Evolutionary conservation across 2,329 filamentous ascomycete species (phyloP).

Genomic region (Pseudocercospora pini-densiflorae): DNA sequence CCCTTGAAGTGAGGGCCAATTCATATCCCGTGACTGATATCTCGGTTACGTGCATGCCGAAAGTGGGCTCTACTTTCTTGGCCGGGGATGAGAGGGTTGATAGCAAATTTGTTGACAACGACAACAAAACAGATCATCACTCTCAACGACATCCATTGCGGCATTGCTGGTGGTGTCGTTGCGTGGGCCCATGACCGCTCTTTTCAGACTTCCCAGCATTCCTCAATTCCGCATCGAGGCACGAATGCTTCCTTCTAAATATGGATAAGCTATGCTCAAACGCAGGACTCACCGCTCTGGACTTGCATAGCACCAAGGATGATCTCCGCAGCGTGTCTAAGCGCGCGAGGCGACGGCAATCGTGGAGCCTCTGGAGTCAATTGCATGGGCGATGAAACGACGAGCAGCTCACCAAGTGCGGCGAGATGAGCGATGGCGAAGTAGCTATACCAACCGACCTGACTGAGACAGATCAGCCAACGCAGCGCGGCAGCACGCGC

Average conservation of each 20-base stretch:
- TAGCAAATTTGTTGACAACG: neutral
- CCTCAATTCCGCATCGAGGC: conserved; percentile 4
- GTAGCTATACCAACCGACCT: conserved; percentile 9
- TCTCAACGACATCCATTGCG: neutral
- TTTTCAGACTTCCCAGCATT: conserved; percentile 5
- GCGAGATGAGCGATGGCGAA: conserved; percentile 4
- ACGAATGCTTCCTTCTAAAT: neutral
- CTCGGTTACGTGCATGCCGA: neutral
- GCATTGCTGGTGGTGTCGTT: neutral
- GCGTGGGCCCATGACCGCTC: conserved; percentile 1
- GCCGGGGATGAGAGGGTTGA: too few species aligned
- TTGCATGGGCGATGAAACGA: conserved; percentile 11
- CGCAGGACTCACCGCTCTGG: conserved; percentile 16
- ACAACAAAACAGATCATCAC: neutral
- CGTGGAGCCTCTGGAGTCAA: conserved; percentile 9
- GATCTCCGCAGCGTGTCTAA: conserved; percentile 2
- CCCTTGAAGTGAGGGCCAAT: conserved; percentile 2
- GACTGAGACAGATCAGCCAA: conserved; percentile 1
- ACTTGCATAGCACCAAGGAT: conserved; percentile 11
- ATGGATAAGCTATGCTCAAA: neutral
- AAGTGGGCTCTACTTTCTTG: neutral
- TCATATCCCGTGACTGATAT: neutral
- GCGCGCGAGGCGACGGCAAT: conserved; percentile 9
- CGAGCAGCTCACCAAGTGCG: neutral
- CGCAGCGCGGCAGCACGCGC: neutral